Base-by-base conservation (phyloP, 2,329 filamentous ascomycete genomes). In the Pestalotiopsis sp. region DNA sequence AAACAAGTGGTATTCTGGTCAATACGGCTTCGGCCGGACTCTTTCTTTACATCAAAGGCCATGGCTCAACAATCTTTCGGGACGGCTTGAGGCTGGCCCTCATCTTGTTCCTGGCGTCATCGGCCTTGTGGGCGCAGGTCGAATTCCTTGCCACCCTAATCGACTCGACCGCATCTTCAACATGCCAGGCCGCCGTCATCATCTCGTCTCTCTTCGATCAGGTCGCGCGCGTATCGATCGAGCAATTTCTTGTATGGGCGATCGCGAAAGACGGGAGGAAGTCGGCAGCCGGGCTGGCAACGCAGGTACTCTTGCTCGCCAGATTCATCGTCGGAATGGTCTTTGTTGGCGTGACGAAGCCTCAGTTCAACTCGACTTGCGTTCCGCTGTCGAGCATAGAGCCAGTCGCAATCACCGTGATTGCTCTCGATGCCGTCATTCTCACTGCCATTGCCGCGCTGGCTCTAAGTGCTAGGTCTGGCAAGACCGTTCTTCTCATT, bases 81-180 rank as follows among this genome's bases (percentile, higher is more conserved):
- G 86, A 89, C 80, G 85, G 86, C 80, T 83, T 85, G 86, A 89
- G 87, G 87, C 87, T 90, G 87, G 87, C 84, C 86, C 87, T 90
- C 86, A 79, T 84, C 75, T 77, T 81, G 72, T 89, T 88, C 76
- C 82, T 89, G 74, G 70, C 82, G 31, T 81, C 83, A 68, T 81
- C 85, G 38, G 82, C 83, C 72, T 79, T 87, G 63, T 90, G 88
- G 88, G 86, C 86, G 61, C 78, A 85, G 56, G 76, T 82, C 70
- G 83, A 83, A 68, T 89, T 90, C 70, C 77, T 85, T 67, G 78
- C 85, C 36, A 84, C 84, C 27, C 75, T 87, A 66, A 80, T 88
- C 76, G 78, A 84, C 70, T 75, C 81, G 41, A 77, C 76, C 39
- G 82, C 83, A 39, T 69, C 78, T 20, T 77, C 81, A 17, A 79